Conservation (phyloP, 352 stramenopile species). For the Pythium pyrilobum region DNA sequence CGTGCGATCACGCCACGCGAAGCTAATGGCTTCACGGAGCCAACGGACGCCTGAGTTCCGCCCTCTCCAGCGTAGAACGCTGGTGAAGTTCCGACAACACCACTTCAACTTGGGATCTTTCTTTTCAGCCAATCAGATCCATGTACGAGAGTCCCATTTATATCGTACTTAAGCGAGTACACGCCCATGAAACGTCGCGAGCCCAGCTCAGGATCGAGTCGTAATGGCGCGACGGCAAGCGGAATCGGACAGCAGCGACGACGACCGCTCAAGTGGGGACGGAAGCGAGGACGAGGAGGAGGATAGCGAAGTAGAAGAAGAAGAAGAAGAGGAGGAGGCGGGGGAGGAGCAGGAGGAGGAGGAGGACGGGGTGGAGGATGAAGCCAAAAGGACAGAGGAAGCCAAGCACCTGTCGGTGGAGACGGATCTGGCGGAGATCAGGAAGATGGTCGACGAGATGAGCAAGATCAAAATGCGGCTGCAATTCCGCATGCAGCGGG, state of each 20-base stretch:
- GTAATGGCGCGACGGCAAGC: slow-evolving; percentile 7
- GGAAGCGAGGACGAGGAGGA: slow-evolving; percentile 14
- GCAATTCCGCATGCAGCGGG: slow-evolving; percentile 33
- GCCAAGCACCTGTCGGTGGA: slow-evolving; percentile 33
- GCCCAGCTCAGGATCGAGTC: background rate
- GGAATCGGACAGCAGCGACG: slow-evolving; percentile 20
- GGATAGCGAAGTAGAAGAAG: slow-evolving; percentile 9
- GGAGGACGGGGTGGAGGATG: slow-evolving; percentile 12
- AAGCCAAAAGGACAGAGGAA: slow-evolving; percentile 3
- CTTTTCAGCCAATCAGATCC: slow-evolving; percentile 3
- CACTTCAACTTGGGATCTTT: slow-evolving; percentile 14
- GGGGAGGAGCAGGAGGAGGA: slow-evolving; percentile 13
- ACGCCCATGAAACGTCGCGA: background rate
- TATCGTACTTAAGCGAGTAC: slow-evolving; percentile 7
- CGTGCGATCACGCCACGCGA: too few species aligned
- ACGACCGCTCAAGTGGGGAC: slow-evolving; percentile 13
- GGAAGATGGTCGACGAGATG: slow-evolving; percentile 52
- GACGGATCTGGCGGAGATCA: slow-evolving; percentile 38
- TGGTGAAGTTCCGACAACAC: too few species aligned
- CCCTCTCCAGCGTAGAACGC: too few species aligned
- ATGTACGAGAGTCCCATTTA: background rate
- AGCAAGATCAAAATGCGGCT: slow-evolving; percentile 48
- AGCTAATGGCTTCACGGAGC: slow-evolving; percentile 1
- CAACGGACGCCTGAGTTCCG: background rate
- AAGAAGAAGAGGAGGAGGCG: background rate